These are phyloP conservation scores for Apiotrichum domesticum DNA, from an alignment of 1,284 basidiomycete species.

Conservation along the genomic window DNA sequence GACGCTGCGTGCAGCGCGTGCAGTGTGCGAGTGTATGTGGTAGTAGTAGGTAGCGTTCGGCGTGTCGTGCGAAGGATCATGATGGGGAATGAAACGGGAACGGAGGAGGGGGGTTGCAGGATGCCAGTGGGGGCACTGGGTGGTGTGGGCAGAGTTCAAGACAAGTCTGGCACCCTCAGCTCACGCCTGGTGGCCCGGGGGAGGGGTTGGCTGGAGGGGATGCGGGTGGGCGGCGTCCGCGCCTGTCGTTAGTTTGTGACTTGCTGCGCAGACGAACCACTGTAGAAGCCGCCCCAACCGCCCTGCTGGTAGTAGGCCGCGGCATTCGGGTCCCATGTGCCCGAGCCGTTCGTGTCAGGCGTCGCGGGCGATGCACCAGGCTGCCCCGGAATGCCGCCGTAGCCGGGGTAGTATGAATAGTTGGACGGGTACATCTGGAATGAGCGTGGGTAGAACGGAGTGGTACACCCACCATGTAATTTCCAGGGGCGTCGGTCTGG, in stretches of 20 bases:
- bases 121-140: not conserved
- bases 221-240: not conserved
- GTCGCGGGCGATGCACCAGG: constrained; percentile 24
- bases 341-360: constrained; percentile 19
- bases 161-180: no score
- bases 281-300: constrained; percentile 41
- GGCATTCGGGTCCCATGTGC: constrained; percentile 29
- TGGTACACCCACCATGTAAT: constrained; percentile 9
- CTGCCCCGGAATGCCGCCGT: constrained; percentile 37
- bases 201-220: constrained; percentile 8
- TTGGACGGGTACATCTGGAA: constrained; percentile 27
- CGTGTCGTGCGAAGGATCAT: not conserved
- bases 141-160: not conserved
- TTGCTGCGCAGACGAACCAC: not conserved
- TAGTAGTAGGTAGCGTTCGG: not conserved
- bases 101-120: not conserved
- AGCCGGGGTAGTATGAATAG: constrained; percentile 42
- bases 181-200: constrained; percentile 2
- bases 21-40: not conserved
- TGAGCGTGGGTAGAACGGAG: not conserved
- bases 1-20: not conserved
- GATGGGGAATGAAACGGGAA: not conserved
- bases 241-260: constrained; percentile 2
- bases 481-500: constrained; percentile 19
- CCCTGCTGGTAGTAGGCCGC: constrained; percentile 36